phyloP scores from a whole-genome alignment of 768 basidiomycete species.

The Tylopilus subfusipes region DNA sequence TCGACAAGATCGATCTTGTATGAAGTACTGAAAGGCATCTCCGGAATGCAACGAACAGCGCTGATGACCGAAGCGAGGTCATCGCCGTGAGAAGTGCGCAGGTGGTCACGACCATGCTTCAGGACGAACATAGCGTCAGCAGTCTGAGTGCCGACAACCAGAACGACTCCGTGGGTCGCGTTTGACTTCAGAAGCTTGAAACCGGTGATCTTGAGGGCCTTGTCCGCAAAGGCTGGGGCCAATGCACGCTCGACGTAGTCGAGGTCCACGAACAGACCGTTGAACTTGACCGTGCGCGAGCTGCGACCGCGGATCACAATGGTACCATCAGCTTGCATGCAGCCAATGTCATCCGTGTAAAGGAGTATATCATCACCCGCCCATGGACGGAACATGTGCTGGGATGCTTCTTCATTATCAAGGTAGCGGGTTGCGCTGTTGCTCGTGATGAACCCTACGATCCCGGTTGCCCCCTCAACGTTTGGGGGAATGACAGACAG shows the following conservation, averaged over 20 bases:
- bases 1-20: conserved; percentile 15
- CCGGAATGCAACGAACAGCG: conserved; percentile 9
- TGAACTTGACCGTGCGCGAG: conserved; percentile 16
- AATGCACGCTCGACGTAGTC: conserved; percentile 16
- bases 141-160: conserved; percentile 4
- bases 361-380: conserved; percentile 10
- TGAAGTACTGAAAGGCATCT: conserved; percentile 15
- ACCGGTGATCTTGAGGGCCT: conserved; percentile 1
- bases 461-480: conserved; percentile 5
- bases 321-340: conserved; percentile 17
- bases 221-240: conserved; percentile 11
- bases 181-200: conserved; percentile 16
- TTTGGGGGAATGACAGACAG: conserved; percentile 6
- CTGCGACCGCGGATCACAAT: conserved; percentile 12
- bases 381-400: conserved; percentile 16
- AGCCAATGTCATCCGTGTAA: conserved; percentile 15
- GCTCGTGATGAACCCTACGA: conserved; percentile 10
- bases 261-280: conserved; percentile 16
- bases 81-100: conserved; percentile 3
- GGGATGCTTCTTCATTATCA: conserved; percentile 12
- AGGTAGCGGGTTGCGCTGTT: conserved; percentile 12
- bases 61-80: conserved; percentile 10
- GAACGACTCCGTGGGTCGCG: conserved; percentile 2
- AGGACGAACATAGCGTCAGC: conserved; percentile 9
- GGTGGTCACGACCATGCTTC: conserved; percentile 12